These are phyloP conservation scores for Penicillium cataractarum DNA, from an alignment of 495 filamentous ascomycete species.

Conservation along the genomic window DNA sequence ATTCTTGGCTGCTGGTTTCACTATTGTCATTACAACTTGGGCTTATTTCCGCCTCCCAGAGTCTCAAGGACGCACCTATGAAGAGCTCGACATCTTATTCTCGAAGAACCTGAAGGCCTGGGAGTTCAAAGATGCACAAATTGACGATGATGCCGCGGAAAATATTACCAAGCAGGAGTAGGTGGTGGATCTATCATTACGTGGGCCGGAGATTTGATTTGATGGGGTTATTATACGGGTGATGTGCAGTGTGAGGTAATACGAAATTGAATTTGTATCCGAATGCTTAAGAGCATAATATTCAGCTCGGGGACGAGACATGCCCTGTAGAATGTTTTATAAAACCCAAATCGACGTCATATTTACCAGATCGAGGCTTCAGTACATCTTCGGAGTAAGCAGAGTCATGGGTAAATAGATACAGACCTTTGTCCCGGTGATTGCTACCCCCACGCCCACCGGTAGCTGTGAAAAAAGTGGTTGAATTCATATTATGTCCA, in stretches of 20 bases:
- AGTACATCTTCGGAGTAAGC: too few relatives aligned
- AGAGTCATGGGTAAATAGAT: too few relatives aligned
- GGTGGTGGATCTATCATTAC: neutral
- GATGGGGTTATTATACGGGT: neutral
- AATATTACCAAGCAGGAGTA: neutral
- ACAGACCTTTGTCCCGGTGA: too few relatives aligned
- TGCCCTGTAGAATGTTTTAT: too few relatives aligned
- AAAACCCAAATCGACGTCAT: too few relatives aligned
- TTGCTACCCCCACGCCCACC: too few relatives aligned
- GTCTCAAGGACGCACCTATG: slow-evolving; percentile 1
- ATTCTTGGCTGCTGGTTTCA: neutral
- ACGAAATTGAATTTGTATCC: too few relatives aligned
- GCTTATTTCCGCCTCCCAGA: slow-evolving; percentile 5
- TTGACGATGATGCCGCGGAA: neutral
- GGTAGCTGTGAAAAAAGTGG: too few relatives aligned
- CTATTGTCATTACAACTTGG: neutral
- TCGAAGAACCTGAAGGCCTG: slow-evolving; percentile 5
- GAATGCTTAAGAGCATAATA: too few relatives aligned
- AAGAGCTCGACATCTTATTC: slow-evolving; percentile 7
- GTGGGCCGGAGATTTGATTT: neutral
- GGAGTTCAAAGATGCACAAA: slow-evolving; percentile 3
- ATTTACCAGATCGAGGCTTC: too few relatives aligned
- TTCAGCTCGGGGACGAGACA: too few relatives aligned
- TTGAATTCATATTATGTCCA: neutral
- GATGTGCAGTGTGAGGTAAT: too few relatives aligned